Evolutionary conservation across 169 alveolate species (phyloP).

Genomic region (Babesia caballi): DNA sequence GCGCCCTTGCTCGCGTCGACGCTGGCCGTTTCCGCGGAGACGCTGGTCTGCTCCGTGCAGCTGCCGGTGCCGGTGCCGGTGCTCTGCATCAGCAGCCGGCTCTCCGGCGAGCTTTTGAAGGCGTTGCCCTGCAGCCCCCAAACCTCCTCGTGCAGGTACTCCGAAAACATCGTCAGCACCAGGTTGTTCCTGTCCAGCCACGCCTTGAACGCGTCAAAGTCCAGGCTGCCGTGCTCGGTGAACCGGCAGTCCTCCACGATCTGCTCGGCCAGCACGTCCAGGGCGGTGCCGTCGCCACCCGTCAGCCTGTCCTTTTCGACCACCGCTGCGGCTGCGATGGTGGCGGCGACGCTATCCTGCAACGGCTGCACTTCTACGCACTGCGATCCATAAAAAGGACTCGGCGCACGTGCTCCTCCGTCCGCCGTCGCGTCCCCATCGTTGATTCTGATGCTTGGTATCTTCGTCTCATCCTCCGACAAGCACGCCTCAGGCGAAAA

Average conservation of each 20-base stretch:
- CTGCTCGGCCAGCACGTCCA: slow-evolving; percentile 71
- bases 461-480: not conserved
- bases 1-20: not conserved
- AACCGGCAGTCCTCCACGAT: slow-evolving; percentile 78
- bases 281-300: slow-evolving; percentile 13
- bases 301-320: not conserved
- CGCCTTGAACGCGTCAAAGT: slow-evolving; percentile 75
- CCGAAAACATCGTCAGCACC: slow-evolving; percentile 75
- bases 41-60: not conserved
- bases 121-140: slow-evolving; percentile 88
- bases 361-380: not conserved
- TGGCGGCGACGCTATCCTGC: not conserved
- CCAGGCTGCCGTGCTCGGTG: slow-evolving; percentile 70
- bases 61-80: not conserved
- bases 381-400: too few relatives aligned
- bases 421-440: not conserved
- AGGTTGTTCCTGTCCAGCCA: slow-evolving; percentile 77
- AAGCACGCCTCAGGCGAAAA: not conserved
- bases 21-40: not conserved
- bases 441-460: too few relatives aligned
- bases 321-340: not conserved
- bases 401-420: too few relatives aligned
- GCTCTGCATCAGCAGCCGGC: not conserved
- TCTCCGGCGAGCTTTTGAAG: slow-evolving; percentile 34
- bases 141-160: slow-evolving; percentile 82